A percentile compares a stretch with the other conserved stretches of the same genome.
Evolutionary conservation across 495 filamentous ascomycete species (phyloP).

Genomic region (Xylaria curta): DNA sequence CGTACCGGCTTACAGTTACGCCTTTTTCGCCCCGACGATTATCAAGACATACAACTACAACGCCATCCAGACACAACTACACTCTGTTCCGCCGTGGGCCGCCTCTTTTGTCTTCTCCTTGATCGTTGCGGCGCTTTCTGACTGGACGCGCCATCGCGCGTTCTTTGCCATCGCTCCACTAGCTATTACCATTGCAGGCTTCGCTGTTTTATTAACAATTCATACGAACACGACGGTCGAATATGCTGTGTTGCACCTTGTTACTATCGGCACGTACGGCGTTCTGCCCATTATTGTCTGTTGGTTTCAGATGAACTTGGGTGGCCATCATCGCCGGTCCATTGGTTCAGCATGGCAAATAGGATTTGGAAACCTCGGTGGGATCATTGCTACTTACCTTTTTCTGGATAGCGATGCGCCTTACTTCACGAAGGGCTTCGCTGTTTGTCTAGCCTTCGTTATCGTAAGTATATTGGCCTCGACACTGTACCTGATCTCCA

Average conservation of each 20-base stretch:
- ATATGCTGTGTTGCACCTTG: constrained; percentile 78
- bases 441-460: constrained; percentile 77
- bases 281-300: constrained; percentile 87
- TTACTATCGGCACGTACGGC: constrained; percentile 67
- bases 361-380: constrained; percentile 92
- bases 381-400: constrained; percentile 86
- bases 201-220: constrained; percentile 72
- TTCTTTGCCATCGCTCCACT: constrained; percentile 72
- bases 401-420: constrained; percentile 78
- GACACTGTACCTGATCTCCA: constrained; percentile 63
- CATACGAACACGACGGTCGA: constrained; percentile 64
- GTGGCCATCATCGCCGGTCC: constrained; percentile 81
- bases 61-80: constrained; percentile 77
- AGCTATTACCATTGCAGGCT: constrained; percentile 69
- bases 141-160: constrained; percentile 75
- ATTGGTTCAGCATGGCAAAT: constrained; percentile 90
- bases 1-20: constrained; percentile 80
- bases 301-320: constrained; percentile 94
- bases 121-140: constrained; percentile 71
- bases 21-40: constrained; percentile 78
- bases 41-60: constrained; percentile 70
- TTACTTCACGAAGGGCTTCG: constrained; percentile 74
- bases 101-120: constrained; percentile 77
- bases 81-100: constrained; percentile 88
- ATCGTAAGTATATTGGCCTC: constrained; percentile 68